Evolutionary conservation across 2,329 filamentous ascomycete genomes (phyloP), one percentile per base, ranked within the genome.

Genomic region (Plectosphaerella plurivora): DNA sequence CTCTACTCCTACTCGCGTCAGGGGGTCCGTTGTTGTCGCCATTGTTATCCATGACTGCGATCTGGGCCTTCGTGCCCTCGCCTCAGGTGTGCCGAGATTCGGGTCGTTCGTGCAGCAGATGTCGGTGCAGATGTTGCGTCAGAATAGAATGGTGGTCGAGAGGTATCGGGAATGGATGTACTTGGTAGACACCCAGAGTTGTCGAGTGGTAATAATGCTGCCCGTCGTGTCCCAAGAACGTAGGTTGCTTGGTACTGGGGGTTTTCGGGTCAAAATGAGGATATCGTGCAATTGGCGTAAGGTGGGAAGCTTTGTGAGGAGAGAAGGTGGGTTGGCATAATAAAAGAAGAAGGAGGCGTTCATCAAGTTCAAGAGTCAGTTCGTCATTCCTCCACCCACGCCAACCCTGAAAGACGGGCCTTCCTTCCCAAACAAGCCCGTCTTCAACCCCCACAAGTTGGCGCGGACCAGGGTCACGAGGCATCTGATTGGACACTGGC

Each of bases 1-100:
- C 74, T 18, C 68, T 63, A 55, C 48, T 72, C 61, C 12, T 20
- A 28, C 18, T 25, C 33, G 14, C 50, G 7, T 41, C 15, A 14
- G 7, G 9, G 15, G 7, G 37, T n/a, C 16, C 24, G 14, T 12
- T 51, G 8, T 15, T 25, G 24, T 41, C 22, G 35, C n/a, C 20
- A 24, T 20, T 39, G 45, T 37, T 22, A 24, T 25, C 7, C n/a
- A 39, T 16, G 15, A 35, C 9, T 24, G 42, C 14, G 16, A 45
- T 1, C 18, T 44, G 16, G n/a, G 37, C 28, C 10, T 5, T 15
- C 15, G 37, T 14, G 37, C 37, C 37, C 37, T 41, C 37, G 15
- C 14, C 14, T 41, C 5, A 8, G 7, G 37, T 41, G 37, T 14
- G 3, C 5, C 14, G 37, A 41, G 14, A 3, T 8, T 14, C 14